These are phyloP conservation scores for Artemisia argyi DNA, from an alignment of 129 eudicot species.

Conservation along the genomic window DNA sequence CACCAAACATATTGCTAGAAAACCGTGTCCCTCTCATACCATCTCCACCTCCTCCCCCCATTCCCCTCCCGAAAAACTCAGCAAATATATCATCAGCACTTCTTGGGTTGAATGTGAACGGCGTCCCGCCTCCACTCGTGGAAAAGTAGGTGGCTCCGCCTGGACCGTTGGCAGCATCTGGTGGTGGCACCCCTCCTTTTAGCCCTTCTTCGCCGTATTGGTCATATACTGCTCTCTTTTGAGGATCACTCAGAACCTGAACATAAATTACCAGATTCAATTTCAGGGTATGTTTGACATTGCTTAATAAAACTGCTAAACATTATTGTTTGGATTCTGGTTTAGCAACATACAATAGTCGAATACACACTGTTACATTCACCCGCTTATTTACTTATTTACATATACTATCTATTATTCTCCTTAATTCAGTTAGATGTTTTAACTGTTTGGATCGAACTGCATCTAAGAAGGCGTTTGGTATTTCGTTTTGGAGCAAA, in stretches of 20 bases:
- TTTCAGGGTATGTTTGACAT: no score
- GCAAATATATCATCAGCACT: conserved; percentile 62
- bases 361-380: no score
- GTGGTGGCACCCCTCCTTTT: conserved; percentile 65
- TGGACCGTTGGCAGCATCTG: conserved; percentile 61
- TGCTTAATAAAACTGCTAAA: no score
- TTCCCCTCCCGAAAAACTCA: conserved; percentile 52
- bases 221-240: conserved; percentile 63
- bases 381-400: no score
- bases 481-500: no score
- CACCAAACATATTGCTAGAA: conserved; percentile 36
- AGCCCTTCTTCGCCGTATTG: conserved; percentile 75
- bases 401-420: no score
- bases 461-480: no score
- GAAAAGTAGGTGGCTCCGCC: conserved; percentile 57
- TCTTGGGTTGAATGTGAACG: conserved; percentile 41
- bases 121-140: conserved; percentile 41
- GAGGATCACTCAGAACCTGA: conserved; percentile 72
- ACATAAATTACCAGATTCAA: no score
- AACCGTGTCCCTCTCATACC: conserved; percentile 43
- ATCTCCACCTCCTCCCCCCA: conserved; percentile 27
- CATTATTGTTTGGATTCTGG: no score
- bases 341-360: no score
- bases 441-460: no score
- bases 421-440: no score